Base-by-base conservation (phyloP, 1,284 basidiomycete species). In the Grifola frondosa region DNA sequence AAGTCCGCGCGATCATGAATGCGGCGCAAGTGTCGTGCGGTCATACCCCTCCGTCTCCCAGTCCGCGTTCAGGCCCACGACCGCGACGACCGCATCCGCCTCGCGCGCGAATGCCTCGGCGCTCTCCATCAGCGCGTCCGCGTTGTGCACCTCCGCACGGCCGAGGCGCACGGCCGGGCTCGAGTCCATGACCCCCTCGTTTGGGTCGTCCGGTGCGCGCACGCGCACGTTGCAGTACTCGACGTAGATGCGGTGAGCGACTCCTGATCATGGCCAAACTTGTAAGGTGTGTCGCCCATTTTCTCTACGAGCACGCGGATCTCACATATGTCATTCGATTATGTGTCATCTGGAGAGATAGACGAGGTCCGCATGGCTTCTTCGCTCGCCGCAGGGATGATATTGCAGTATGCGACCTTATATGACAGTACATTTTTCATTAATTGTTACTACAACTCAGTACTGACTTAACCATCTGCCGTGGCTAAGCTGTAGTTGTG, bases 341-440 rank as follows among this genome's bases (percentile, higher is more conserved):
- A n/a, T n/a, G n/a, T n/a, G n/a, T n/a, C n/a, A n/a, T n/a, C n/a
- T n/a, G n/a, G 94, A 54, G 94, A 98, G 66, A 96, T 91, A 3
- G 95, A 99, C 64, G 91, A 97, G 46, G 86, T 98, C 15, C 84
- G 95, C 34, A 75, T 84, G 42, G 95, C 91, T 0, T 81, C 85
- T 13, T 89, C 90, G 2, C 74, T 90, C 26, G 81, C 87, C 4
- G 73, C 84, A 17, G 94, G 92, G 8, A 77, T 83, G 56, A 63
- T 93, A 42, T 59, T 97, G 34, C 91, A 96, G 64, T 83, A 91
- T 64, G 57, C 89, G 32, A 84, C 86, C 1, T n/a, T n/a, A n/a
- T n/a, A n/a, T n/a, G n/a, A n/a, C n/a, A n/a, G n/a, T n/a, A n/a
- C n/a, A n/a, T n/a, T n/a, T n/a, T n/a, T n/a, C n/a, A n/a, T n/a